phyloP scores from a whole-genome alignment of 192 early-diverging fungal species.

The Coemansia sp. region DNA sequence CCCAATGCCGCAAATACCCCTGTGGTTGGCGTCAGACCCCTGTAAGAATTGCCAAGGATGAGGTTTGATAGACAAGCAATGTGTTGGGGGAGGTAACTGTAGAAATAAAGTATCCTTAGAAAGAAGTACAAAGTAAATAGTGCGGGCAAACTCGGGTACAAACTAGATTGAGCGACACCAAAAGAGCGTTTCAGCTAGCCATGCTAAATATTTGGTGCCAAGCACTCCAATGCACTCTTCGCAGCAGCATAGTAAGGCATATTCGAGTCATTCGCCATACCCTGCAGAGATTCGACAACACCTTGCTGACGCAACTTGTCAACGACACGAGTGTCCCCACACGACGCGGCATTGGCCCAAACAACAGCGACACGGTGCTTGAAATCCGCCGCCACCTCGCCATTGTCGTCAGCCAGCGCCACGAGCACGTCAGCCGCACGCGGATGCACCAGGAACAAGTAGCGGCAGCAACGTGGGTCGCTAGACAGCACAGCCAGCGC shows the following conservation, averaged over 20 bases:
- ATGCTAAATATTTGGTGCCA: background rate
- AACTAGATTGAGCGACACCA: too few species aligned
- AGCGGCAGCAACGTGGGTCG: constrained; percentile 44
- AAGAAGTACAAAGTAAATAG: too few species aligned
- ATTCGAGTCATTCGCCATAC: constrained; percentile 22
- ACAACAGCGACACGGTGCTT: constrained; percentile 44
- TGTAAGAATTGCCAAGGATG: background rate
- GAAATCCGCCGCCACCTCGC: constrained; percentile 10
- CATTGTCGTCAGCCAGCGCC: constrained; percentile 6
- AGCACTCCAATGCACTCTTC: constrained; percentile 16
- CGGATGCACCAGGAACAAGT: constrained; percentile 37
- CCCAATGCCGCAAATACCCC: background rate
- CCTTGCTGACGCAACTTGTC: constrained; percentile 4
- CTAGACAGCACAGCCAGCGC: constrained; percentile 79
- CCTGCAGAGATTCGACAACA: constrained; percentile 5
- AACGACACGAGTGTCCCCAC: constrained; percentile 27
- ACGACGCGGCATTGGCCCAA: constrained; percentile 39
- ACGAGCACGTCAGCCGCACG: constrained; percentile 33
- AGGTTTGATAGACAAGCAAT: background rate
- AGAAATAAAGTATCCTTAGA: too few species aligned
- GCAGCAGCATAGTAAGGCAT: constrained; percentile 33
- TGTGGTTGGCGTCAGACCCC: background rate
- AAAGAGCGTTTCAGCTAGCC: too few species aligned
- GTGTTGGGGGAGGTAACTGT: too few species aligned
- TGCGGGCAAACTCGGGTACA: background rate